Evolutionary conservation across 192 early-diverging fungal genomes (phyloP).

Genomic region (Podila epigama): DNA sequence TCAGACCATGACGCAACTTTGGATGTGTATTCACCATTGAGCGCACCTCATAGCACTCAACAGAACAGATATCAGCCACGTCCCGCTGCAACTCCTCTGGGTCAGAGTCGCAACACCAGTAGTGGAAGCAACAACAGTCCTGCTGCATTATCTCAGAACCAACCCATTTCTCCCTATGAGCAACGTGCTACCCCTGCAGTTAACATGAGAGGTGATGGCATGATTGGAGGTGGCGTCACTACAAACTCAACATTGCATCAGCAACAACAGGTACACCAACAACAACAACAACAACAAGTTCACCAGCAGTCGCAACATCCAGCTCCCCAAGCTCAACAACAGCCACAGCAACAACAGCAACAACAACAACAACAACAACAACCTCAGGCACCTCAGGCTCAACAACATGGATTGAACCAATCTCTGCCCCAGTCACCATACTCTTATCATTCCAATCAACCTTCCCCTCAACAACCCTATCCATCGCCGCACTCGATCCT

Average conservation of each 20-base stretch:
- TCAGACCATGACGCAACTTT: constrained; percentile 20
- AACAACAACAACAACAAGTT: too few species aligned
- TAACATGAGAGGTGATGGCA: constrained; percentile 32
- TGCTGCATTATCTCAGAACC: constrained; percentile 33
- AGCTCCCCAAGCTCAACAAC: not conserved
- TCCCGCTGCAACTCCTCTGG: constrained; percentile 21
- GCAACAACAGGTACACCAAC: too few species aligned
- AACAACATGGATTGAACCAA: constrained; percentile 16
- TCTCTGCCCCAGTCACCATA: constrained; percentile 38
- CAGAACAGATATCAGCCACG: constrained; percentile 35
- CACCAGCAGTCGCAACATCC: too few species aligned
- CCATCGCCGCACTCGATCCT: constrained; percentile 45
- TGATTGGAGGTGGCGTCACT: constrained; percentile 16
- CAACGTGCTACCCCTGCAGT: constrained; percentile 28
- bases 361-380: constrained; percentile 17
- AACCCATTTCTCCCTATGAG: constrained; percentile 30
- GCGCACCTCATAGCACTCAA: constrained; percentile 22
- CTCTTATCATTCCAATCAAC: constrained; percentile 37
- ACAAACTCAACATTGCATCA: too few species aligned
- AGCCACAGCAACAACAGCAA: constrained; percentile 5
- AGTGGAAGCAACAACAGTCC: constrained; percentile 13
- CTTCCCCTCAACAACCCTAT: constrained; percentile 43
- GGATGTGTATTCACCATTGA: constrained; percentile 24
- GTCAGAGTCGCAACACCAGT: not conserved
- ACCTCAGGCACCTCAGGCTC: too few species aligned